Evolutionary conservation across 345 rosid species (phyloP), one percentile per base, ranked within the genome.

Genomic region (Bruguiera parviflora): DNA sequence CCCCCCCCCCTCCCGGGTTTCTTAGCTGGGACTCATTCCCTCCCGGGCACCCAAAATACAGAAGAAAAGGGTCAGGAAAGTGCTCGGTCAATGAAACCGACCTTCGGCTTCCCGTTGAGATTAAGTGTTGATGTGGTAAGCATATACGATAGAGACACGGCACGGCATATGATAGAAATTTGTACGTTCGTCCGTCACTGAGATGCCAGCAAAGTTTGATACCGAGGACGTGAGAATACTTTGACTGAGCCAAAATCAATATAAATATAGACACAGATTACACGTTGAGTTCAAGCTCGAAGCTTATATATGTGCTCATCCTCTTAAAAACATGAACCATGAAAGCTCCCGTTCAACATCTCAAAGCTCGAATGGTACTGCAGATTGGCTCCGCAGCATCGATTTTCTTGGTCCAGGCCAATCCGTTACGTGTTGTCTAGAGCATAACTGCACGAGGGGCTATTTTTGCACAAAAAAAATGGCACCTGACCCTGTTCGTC

Each of bases 401-500:
- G 25, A 18, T 9, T 59, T 10, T 46, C 31, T 32, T 18, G 25
- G 43, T 43, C 71, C 63, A 53, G 29, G 49, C 69, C 59, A 43
- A 64, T 47, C 28, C 56, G 51, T 51, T 71, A 56, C 52, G 47
- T 18, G 53, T 53, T 56, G 19, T 52, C 59, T 51, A 46, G n/a
- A 27, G 58, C 27, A 55, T 55, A 8, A 55, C 58, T 57, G 21
- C 37, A 56, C 9, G n/a, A 59, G 61, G 39, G 8, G 60, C 55
- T 47, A 58, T 63, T 60, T 60, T 39, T 53, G 33, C 27, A 33
- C 35, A 5, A 53, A 66, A 32, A 37, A 20, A 11, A 35, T 56
- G 37, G 66, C 73, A 22, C 63, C 55, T 7, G 39, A 66, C 31
- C 57, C 76, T 8, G 13, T 39, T 61, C 13, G 27, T 35, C 67